Evolutionary conservation across 345 rosid species (phyloP).

Genomic region (Cardiospermum halicacabum): DNA sequence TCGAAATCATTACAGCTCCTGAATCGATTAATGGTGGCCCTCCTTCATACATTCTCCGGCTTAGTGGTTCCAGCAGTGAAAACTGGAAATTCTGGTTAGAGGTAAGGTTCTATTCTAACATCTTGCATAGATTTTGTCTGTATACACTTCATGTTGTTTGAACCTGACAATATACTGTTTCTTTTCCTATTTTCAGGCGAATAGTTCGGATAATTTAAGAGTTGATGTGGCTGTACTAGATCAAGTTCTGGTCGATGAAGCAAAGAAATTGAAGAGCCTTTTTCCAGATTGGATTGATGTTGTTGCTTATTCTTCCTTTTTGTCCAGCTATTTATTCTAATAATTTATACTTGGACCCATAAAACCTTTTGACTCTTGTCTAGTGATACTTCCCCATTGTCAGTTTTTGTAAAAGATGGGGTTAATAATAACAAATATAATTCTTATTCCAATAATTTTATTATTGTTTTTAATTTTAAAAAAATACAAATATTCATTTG

Average conservation of each 20-base stretch:
- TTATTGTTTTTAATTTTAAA: no score
- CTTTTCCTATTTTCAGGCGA: slow-evolving; percentile 41
- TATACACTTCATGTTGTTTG: not conserved
- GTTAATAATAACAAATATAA: not conserved
- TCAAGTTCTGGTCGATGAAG: slow-evolving; percentile 57
- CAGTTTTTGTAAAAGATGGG: not conserved
- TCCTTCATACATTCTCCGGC: slow-evolving; percentile 77
- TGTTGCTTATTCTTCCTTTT: slow-evolving; percentile 56
- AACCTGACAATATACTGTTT: not conserved
- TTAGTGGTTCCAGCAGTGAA: slow-evolving; percentile 61
- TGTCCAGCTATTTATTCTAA: slow-evolving; percentile 68
- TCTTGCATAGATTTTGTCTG: no score
- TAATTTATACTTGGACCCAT: not conserved
- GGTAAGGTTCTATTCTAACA: slow-evolving; percentile 33
- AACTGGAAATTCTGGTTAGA: slow-evolving; percentile 96
- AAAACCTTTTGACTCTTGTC: not conserved
- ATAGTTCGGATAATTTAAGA: slow-evolving; percentile 40
- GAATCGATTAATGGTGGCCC: slow-evolving; percentile 64
- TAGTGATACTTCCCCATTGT: not conserved
- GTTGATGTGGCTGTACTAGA: slow-evolving; percentile 82
- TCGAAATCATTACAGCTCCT: slow-evolving; percentile 46
- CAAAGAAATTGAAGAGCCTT: slow-evolving; percentile 54
- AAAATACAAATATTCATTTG: no score
- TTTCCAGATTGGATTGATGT: slow-evolving; percentile 92
- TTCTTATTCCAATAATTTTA: not conserved